A percentile compares a stretch with the other conserved stretches of the same genome.
Evolutionary conservation across 805 yeast genomes (phyloP).

Genomic region (Nakazawaea siamensis): DNA sequence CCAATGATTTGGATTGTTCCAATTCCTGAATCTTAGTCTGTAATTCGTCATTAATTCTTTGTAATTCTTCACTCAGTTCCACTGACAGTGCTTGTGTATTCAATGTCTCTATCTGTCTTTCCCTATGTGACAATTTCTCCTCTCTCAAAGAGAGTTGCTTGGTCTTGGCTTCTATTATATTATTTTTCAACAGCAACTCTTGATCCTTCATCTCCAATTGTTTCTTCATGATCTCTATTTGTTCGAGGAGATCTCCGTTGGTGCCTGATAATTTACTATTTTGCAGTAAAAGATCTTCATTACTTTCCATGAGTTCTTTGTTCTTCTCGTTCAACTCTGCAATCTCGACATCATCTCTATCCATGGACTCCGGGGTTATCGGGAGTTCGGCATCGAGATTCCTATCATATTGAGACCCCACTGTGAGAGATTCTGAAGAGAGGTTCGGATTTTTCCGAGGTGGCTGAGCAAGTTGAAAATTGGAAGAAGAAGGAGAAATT

Average conservation of each 20-base stretch:
- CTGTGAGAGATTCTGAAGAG: background rate
- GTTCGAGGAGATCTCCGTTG: conserved; percentile 1
- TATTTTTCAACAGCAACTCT: conserved; percentile 7
- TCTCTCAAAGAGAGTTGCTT: conserved; percentile 8
- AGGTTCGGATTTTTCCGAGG: background rate
- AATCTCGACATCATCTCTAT: background rate
- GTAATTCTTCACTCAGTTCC: too few relatives aligned
- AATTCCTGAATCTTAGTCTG: too few relatives aligned
- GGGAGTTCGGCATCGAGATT: conserved; percentile 1
- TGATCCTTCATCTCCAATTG: conserved; percentile 4
- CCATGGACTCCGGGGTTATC: conserved; percentile 8
- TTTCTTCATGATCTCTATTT: background rate
- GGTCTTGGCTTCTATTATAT: conserved; percentile 7
- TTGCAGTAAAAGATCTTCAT: too few relatives aligned
- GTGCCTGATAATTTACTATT: conserved; percentile 1
- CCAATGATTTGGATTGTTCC: too few relatives aligned
- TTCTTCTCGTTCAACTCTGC: conserved; percentile 1
- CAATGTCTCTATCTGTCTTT: conserved; percentile 6
- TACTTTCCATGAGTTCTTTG: too few relatives aligned
- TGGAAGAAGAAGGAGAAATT: conserved; percentile 3
- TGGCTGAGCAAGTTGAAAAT: background rate
- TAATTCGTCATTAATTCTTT: too few relatives aligned
- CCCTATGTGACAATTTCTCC: conserved; percentile 8
- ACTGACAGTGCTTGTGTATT: background rate
- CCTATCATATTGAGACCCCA: background rate